These are phyloP conservation scores for Amanita thiersii DNA, from an alignment of 768 basidiomycete species.

Conservation along the genomic window DNA sequence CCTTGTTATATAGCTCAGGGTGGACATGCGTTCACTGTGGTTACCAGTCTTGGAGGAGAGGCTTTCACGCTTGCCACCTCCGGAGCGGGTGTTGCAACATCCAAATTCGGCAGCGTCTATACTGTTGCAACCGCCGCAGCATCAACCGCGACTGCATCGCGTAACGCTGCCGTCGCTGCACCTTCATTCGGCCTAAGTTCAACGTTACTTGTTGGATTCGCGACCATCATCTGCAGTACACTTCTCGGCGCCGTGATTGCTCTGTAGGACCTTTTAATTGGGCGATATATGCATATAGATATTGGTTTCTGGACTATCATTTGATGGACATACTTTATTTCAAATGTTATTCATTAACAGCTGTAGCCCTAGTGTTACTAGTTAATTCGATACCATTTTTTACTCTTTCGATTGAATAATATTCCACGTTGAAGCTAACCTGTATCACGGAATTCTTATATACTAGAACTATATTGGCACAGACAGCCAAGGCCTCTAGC, in stretches of 20 bases:
- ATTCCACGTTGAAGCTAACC: too few relatives aligned
- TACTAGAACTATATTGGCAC: too few relatives aligned
- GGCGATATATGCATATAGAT: too few relatives aligned
- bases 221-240: slow-evolving; percentile 29
- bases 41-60: slow-evolving; percentile 50
- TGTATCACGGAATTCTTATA: too few relatives aligned
- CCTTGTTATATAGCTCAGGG: slow-evolving; percentile 35
- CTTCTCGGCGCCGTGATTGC: slow-evolving; percentile 32
- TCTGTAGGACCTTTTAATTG: slow-evolving; percentile 15
- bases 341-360: too few relatives aligned
- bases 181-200: slow-evolving; percentile 19
- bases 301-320: background rate
- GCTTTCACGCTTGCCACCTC: slow-evolving; percentile 50
- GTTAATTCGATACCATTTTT: too few relatives aligned
- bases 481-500: too few relatives aligned
- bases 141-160: slow-evolving; percentile 11
- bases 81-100: slow-evolving; percentile 34
- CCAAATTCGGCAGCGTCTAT: slow-evolving; percentile 45
- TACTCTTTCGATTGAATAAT: too few relatives aligned
- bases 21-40: slow-evolving; percentile 43
- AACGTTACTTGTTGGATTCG: slow-evolving; percentile 23
- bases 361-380: too few relatives aligned
- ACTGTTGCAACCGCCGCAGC: slow-evolving; percentile 36
- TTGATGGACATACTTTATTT: background rate
- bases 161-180: slow-evolving; percentile 18